phyloP scores from a whole-genome alignment of 192 early-diverging fungal genomes.

The Allomyces macrogynus region DNA sequence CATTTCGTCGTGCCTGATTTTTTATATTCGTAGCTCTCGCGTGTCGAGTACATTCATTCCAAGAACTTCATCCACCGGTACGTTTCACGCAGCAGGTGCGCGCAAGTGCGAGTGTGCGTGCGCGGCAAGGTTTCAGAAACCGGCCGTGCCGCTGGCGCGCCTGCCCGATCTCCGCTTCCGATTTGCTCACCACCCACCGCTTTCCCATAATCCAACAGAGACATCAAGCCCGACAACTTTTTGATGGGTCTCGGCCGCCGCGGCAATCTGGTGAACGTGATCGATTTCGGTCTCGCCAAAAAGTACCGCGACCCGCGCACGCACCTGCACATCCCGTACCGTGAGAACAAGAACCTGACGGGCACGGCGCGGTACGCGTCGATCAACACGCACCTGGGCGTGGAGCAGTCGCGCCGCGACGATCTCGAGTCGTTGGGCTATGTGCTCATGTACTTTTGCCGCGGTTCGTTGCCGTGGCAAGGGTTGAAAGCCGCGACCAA shows the following conservation, averaged over 20 bases:
- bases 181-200: not conserved
- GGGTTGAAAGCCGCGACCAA: slow-evolving; percentile 73
- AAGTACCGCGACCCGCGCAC: slow-evolving; percentile 69
- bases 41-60: slow-evolving; percentile 59
- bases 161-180: not conserved
- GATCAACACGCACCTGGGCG: slow-evolving; percentile 68
- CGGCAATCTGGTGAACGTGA: slow-evolving; percentile 63
- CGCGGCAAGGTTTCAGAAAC: slow-evolving; percentile 6
- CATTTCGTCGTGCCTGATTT: not conserved
- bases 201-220: slow-evolving; percentile 6
- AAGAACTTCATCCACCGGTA: slow-evolving; percentile 74
- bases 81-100: not conserved
- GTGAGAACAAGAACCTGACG: slow-evolving; percentile 81
- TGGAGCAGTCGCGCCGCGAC: slow-evolving; percentile 76
- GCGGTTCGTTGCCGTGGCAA: slow-evolving; percentile 81
- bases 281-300: slow-evolving; percentile 83
- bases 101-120: not conserved
- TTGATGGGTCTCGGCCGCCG: slow-evolving; percentile 70
- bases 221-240: slow-evolving; percentile 85
- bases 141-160: not conserved
- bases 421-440: slow-evolving; percentile 79
- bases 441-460: slow-evolving; percentile 79
- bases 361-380: slow-evolving; percentile 83
- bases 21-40: slow-evolving; percentile 26
- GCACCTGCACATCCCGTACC: slow-evolving; percentile 70